These are phyloP conservation scores for Galeopsis tetrahit DNA, from an alignment of 257 asterid genomes.

Conservation along the genomic window DNA sequence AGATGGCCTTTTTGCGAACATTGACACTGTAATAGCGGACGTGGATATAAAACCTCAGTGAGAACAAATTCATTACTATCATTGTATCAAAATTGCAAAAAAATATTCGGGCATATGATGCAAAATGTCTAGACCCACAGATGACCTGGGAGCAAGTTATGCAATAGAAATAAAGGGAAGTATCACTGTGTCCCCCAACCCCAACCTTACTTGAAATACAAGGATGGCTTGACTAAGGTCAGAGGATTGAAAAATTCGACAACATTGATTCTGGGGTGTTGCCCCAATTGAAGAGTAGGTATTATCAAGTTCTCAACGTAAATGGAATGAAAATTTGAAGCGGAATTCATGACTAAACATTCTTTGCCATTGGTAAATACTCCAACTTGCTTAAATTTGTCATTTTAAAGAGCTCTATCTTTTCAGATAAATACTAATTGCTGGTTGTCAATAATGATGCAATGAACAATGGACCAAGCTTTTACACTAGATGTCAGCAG, in stretches of 20 bases:
- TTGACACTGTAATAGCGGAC: constrained; percentile 60
- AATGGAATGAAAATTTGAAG: not conserved
- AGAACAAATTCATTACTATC: constrained; percentile 21
- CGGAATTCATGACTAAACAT: not conserved
- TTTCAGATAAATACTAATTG: not conserved
- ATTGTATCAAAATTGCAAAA: not conserved
- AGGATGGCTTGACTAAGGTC: not conserved
- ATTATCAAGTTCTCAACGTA: not conserved
- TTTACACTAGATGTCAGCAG: not conserved
- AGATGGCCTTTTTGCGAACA: constrained; percentile 65
- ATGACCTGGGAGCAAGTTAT: not conserved
- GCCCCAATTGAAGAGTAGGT: constrained; percentile 3
- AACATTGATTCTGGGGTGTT: not conserved
- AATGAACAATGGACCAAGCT: not conserved
- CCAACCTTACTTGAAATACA: not conserved
- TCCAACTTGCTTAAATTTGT: not conserved
- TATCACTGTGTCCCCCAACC: not conserved
- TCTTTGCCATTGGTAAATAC: constrained; percentile 9
- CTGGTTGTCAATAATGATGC: not conserved
- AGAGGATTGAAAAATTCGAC: not conserved
- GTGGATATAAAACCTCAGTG: constrained; percentile 22
- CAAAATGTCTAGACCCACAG: constrained; percentile 10
- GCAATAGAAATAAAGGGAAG: constrained; percentile 5
- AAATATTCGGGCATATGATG: not conserved
- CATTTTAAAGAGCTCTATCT: not conserved